Base-by-base conservation (phyloP, 495 filamentous ascomycete species). In the Symbiotaphrina buchneri region DNA sequence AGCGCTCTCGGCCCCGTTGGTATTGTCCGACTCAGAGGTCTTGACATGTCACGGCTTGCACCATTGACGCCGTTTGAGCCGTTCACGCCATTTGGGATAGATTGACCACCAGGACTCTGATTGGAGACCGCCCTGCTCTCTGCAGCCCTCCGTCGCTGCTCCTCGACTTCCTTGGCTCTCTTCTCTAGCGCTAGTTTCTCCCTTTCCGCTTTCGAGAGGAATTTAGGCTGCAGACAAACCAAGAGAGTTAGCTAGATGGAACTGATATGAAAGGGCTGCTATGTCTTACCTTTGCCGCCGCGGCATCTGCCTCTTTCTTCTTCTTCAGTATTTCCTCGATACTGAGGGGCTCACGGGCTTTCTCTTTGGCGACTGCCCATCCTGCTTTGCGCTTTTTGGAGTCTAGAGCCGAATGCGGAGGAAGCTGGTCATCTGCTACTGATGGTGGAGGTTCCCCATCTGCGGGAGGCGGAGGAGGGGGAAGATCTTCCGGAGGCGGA, bases 131-230 rank as follows among this genome's bases (percentile, higher is more conserved):
- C 25, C 17, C 30, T 19, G 38, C 59, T 56, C 21, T 59, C 55
- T 36, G 67, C 56, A n/a, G 58, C 51, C 39, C 63, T 68, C 17
- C 54, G 55, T 32, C 61, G 66, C 30, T 57, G 60, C 30, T 74
- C 78, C 37, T 81, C 75, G 13, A 80, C 76, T 39, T 92, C 84
- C 46, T 90, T 84, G 11, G 64, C 58, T 31, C 76, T 63, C 51
- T 84, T 91, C 45, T 93, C 84, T 5, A 83, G 53, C 4, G 81
- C 83, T 33, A 93, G 47, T 30, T 70, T 69, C 47, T 95, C 90
- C 23, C 87, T 71, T 47, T 94, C 64, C 21, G 76, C 76, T 58
- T 84, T 93, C 2, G 80, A 74, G 7, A 97, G 53, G 47, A 92
- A 97, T 55, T 85, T 84, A 3, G 90, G 90, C 67, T 91, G 45